Evolutionary conservation across 495 filamentous ascomycete genomes (phyloP), one percentile per base, ranked within the genome.

Genomic region (Margaritispora aquatica): DNA sequence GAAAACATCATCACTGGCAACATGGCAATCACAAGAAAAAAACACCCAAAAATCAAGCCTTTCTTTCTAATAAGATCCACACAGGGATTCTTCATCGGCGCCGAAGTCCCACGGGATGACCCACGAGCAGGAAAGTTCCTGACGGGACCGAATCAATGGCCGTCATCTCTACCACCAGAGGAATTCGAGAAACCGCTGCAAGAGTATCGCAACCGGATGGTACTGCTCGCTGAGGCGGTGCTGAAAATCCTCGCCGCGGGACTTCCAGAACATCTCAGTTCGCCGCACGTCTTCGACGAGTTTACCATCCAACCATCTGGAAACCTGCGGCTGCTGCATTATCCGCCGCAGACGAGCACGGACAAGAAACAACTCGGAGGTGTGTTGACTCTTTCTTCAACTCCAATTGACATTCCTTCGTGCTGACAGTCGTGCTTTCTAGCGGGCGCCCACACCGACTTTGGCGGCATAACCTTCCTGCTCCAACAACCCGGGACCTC

Each of bases 391-490:
- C 11, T 26, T 29, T 26, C 24, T 20, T 9, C 2, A 23, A 41
- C 44, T 24, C 26, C 27, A 50, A 17, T 38, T 20, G 27, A 20
- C 20, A 38, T 24, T 1, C n/a, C 2, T 2, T 48, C 24, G 13
- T 5, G 19, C 4, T 58, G 19, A 9, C 52, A 19, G 34, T 36
- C 8, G 29, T 53, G 21, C n/a, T 10, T 26, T 29, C 2, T 17
- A 62, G 63, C 38, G 15, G 79, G 77, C 13, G 80, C 78, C 0
- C 80, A 83, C 56, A 81, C 76, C 0, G 80, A 82, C 64, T 82
- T 73, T 38, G 71, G 76, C 19, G 71, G 66, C 11, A 65, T 80
- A 2, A 80, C 78, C 0, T 68, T 81, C 0, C 70, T 81, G 11
- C 65, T 79, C 4, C 69, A 73, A 54, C 74, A 78, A 55, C 50